Evolutionary conservation across 2,329 filamentous ascomycete genomes (phyloP).

Genomic region (Neodidymelliopsis sp.): DNA sequence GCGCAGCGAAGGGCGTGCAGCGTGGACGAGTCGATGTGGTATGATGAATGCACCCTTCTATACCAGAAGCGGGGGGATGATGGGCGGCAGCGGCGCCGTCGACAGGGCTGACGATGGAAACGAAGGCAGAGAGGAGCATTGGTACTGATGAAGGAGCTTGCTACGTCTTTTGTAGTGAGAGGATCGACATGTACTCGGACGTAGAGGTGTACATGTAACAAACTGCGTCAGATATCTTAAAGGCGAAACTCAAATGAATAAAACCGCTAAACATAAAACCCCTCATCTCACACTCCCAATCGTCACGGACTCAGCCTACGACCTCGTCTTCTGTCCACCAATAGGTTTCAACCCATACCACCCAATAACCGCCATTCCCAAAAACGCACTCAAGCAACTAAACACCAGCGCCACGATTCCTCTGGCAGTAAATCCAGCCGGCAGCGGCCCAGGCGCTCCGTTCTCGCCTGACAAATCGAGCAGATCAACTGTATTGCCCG

Average conservation of each 20-base stretch:
- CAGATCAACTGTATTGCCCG: slow-evolving; percentile 70
- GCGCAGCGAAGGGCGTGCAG: too few relatives aligned
- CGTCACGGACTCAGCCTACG: neutral
- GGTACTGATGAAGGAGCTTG: too few relatives aligned
- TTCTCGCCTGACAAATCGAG: slow-evolving; percentile 65
- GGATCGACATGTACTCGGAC: too few relatives aligned
- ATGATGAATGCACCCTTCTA: too few relatives aligned
- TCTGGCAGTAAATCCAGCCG: slow-evolving; percentile 72
- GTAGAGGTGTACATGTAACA: neutral
- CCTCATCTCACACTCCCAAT: neutral
- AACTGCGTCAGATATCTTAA: too few relatives aligned
- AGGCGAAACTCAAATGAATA: neutral
- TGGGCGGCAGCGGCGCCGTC: too few relatives aligned
- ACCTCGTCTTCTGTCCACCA: slow-evolving; percentile 21
- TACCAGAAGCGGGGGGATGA: too few relatives aligned
- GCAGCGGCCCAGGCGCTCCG: slow-evolving; percentile 62
- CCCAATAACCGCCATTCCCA: slow-evolving; percentile 71
- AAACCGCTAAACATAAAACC: neutral
- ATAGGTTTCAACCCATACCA: slow-evolving; percentile 67
- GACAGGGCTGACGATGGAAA: too few relatives aligned
- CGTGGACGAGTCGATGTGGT: too few relatives aligned
- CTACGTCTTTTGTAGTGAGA: too few relatives aligned
- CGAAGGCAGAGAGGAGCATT: too few relatives aligned
- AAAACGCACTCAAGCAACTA: slow-evolving; percentile 70
- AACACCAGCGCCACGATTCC: slow-evolving; percentile 80